Evolutionary conservation across 2,329 filamentous ascomycete species (phyloP), one percentile per base, ranked within the genome.

Genomic region (Monosporascus sp.): DNA sequence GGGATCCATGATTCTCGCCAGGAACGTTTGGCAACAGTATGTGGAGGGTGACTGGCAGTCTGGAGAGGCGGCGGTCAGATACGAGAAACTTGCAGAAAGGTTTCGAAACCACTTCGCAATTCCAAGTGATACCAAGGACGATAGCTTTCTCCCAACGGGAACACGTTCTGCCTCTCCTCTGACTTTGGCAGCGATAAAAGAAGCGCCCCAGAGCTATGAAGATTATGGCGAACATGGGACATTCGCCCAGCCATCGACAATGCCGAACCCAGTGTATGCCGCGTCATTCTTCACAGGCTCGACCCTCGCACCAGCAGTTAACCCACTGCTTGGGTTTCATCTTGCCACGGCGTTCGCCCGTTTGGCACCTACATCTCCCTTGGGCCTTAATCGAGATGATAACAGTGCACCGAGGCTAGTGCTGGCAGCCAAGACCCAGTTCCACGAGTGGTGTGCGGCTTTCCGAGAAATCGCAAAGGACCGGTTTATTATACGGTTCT

Each of bases 271-370:
- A 40, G 63, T 76, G 40, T 74, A 78, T 51, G 67, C 71, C 24
- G 60, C 55, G n/a, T 57, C 69, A 0, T 53, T 75, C 3, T 71
- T 69, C 0, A 55, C 64, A 3, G 55, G 63, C n/a, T 66, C 68
- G 1, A 56, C 68, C 2, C 65, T 84, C 27, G 75, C 79, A 54
- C 76, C 78, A 60, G 72, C 68, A 5, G 73, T 72, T 4, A 71
- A 85, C 54, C 82, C 83, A 0, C 56, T 83, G 0, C 60, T 77
- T 6, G 77, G 81, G 1, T 86, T 80, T 53, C 82, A 86, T 63
- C 70, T 85, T n/a, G 78, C 79, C 2, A 67, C 73, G 1, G 77
- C 74, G 2, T 74, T 71, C 54, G 69, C 71, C 2, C 60, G 69
- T 0, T 65, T 78, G 2, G 58, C 67, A 0, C 61, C 71, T 4